phyloP scores from a whole-genome alignment of 768 basidiomycete species.

The Amanita inopinata region DNA sequence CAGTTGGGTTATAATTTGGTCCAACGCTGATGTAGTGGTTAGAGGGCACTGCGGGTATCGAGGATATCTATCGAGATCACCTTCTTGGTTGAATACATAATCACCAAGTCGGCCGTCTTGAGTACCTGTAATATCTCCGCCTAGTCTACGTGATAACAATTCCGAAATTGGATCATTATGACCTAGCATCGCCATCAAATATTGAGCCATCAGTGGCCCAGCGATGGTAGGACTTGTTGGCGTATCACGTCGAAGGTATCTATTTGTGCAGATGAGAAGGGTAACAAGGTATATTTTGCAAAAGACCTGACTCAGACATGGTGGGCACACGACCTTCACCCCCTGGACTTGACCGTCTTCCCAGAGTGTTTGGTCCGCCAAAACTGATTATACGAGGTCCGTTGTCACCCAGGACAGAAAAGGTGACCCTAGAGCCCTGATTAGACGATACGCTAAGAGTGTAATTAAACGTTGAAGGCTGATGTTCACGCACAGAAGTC shows the following conservation, averaged over 20 bases:
- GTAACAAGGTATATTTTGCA: background rate
- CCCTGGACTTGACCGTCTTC: conserved; percentile 13
- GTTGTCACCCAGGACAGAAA: conserved; percentile 9
- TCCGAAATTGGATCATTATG: conserved; percentile 36
- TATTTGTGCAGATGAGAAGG: conserved; percentile 15
- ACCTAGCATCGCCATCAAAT: conserved; percentile 54
- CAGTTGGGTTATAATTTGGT: conserved; percentile 78
- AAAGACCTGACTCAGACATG: conserved; percentile 41
- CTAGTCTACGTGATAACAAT: conserved; percentile 28
- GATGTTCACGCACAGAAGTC: conserved; percentile 1
- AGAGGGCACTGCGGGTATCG: background rate
- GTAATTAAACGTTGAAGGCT: background rate
- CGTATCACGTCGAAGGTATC: conserved; percentile 26
- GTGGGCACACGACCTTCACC: conserved; percentile 26
- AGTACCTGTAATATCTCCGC: conserved; percentile 17
- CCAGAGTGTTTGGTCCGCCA: conserved; percentile 7
- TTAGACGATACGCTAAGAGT: background rate
- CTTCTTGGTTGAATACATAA: conserved; percentile 89
- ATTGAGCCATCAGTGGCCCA: conserved; percentile 62
- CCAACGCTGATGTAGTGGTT: conserved; percentile 44
- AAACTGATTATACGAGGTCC: conserved; percentile 4
- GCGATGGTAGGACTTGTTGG: conserved; percentile 31
- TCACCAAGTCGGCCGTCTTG: conserved; percentile 69
- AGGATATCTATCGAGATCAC: conserved; percentile 23
- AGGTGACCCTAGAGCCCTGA: conserved; percentile 8